Evolutionary conservation across 345 rosid genomes (phyloP), one percentile per base, ranked within the genome.

Genomic region (Eucalyptus decipiens): DNA sequence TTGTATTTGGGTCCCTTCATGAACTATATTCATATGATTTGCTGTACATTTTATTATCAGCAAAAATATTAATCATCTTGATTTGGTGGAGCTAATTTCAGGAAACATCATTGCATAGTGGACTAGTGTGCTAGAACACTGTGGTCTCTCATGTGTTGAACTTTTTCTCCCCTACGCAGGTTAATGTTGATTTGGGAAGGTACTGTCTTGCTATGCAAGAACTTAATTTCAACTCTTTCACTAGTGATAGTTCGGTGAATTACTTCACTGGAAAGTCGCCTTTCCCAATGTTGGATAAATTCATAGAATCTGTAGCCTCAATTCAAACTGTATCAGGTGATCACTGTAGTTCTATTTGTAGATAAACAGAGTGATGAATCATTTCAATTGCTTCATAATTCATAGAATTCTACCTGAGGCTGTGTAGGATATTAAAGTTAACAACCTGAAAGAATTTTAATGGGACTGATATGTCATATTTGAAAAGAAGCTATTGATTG

Each of bases 251-350:
- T 86, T 90, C 97, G 69, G 88, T 90, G 45, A 88, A 96, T 9
- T 94, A 90, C 90, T 88, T 89, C 4, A 92, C 67, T 90, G 95
- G 97, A 40, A 96, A 95, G 91, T 96, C 99, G 49, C 99, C 97
- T 17, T 97, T 96, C 92, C 98, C 97, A 40, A 91, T 87, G 56
- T 90, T 97, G 93, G 99, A 97, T 93, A 92, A 93, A 47, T 47
- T 47, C 48, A 3, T 47, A 47, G 12, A 47, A 91, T 95, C 95
- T n/a, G 91, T 95, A 58, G 97, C 97, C 43, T 93, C 99, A 86
- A 89, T 87, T 51, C 96, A 95, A 89, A 92, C 93, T 89, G 92
- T 91, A 91, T 89, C 98, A 92, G 99, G 99, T 97, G 87, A 43
- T 92, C 43, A 43, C n/a, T 69, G 1, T 26, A 40, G 56, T 88